These are phyloP conservation scores for Arthrobotrys musiformis DNA, from an alignment of 2,329 filamentous ascomycete species.

Conservation along the genomic window DNA sequence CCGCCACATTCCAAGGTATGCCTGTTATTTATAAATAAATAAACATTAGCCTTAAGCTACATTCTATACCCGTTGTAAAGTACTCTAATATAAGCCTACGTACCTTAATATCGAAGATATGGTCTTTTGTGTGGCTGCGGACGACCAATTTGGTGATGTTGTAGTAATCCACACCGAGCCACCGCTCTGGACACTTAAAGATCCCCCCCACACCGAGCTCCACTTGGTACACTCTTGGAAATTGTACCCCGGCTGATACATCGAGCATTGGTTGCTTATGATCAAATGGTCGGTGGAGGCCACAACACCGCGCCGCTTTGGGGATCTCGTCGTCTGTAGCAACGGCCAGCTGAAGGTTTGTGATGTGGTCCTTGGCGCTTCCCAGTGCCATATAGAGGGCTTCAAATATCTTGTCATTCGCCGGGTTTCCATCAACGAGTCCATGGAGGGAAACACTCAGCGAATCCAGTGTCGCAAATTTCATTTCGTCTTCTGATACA, in stretches of 20 bases:
- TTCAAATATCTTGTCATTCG: conserved; percentile 33
- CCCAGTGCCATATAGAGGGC: conserved; percentile 24
- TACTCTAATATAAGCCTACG: too few species aligned
- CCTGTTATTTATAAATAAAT: background rate
- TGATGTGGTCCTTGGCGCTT: conserved; percentile 11
- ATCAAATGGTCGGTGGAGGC: background rate
- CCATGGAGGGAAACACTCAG: conserved; percentile 23
- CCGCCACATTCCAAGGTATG: conserved; percentile 10
- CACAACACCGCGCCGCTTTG: conserved; percentile 3
- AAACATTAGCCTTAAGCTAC: too few species aligned
- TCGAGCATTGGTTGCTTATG: conserved; percentile 18
- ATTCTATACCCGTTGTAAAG: too few species aligned
- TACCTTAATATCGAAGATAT: conserved; percentile 36
- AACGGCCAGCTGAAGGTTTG: conserved; percentile 1
- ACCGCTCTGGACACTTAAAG: conserved; percentile 17
- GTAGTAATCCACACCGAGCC: conserved; percentile 24
- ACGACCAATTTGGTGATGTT: conserved; percentile 19
- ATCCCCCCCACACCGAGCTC: conserved; percentile 21
- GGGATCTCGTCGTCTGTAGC: background rate
- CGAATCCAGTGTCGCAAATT: conserved; percentile 3
- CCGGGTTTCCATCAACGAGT: background rate
- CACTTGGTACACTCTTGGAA: conserved; percentile 29
- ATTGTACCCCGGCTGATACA: background rate
- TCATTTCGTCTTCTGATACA: background rate
- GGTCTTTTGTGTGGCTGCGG: conserved; percentile 1